A percentile compares a stretch with the other conserved stretches of the same genome.
Evolutionary conservation across 78 protist genomes (phyloP).

Genomic region (Polysphondylium violaceum): DNA sequence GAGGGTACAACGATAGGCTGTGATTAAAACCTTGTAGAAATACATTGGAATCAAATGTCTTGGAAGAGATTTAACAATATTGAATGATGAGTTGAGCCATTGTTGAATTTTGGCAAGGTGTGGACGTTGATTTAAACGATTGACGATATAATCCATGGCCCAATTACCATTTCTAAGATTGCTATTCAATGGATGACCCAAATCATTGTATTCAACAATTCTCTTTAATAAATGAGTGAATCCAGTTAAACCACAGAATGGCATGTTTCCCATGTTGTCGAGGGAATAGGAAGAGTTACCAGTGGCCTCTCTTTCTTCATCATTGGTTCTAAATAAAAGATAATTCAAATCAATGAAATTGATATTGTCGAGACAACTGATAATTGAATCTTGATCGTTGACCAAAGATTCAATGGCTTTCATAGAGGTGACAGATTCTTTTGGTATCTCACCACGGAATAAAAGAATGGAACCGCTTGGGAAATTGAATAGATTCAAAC

Average conservation of each 20-base stretch:
- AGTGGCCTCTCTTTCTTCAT: conserved; percentile 60
- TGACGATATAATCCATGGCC: conserved; percentile 83
- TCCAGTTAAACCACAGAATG: conserved; percentile 73
- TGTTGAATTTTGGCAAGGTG: neutral
- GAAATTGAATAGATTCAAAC: conserved; percentile 34
- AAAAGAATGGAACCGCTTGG: conserved; percentile 61
- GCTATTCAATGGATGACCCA: conserved; percentile 89
- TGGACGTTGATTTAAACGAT: conserved; percentile 27
- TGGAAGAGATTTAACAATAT: conserved; percentile 52
- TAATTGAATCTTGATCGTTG: neutral
- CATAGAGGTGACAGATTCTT: neutral
- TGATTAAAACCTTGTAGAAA: conserved; percentile 30
- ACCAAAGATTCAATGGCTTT: neutral
- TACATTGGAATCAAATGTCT: conserved; percentile 81
- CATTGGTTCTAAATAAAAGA: conserved; percentile 67
- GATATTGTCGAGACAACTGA: neutral
- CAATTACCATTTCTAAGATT: conserved; percentile 91
- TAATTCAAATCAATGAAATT: conserved; percentile 74
- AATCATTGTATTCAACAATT: conserved; percentile 45
- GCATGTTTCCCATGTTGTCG: conserved; percentile 32
- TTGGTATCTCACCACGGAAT: conserved; percentile 57
- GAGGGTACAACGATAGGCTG: conserved; percentile 13
- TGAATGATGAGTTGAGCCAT: conserved; percentile 38
- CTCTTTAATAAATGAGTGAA: conserved; percentile 12
- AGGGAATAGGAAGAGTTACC: conserved; percentile 49